These are phyloP conservation scores for Geotrichum australiense DNA, from an alignment of 1,139 yeast genomes.

Conservation along the genomic window DNA sequence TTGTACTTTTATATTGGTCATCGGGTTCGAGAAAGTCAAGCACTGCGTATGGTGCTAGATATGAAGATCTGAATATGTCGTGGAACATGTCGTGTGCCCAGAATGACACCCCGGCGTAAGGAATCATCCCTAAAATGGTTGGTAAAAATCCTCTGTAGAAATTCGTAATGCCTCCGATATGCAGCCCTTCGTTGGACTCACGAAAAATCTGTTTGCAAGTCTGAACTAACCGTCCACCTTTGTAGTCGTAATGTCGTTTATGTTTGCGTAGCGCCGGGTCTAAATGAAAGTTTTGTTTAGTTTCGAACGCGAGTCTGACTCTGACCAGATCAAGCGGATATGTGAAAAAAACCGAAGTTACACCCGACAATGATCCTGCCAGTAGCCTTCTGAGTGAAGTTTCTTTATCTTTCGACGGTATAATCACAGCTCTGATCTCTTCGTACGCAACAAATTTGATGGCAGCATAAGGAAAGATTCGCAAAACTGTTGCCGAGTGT, in stretches of 20 bases:
- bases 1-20: constrained; percentile 10
- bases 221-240: constrained; percentile 49
- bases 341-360: constrained; percentile 79
- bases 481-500: constrained; percentile 81
- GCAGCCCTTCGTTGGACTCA: constrained; percentile 38
- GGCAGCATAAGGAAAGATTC: constrained; percentile 96
- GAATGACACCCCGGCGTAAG: constrained; percentile 96
- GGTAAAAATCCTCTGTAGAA: constrained; percentile 94
- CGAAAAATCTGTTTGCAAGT: constrained; percentile 52
- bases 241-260: constrained; percentile 26
- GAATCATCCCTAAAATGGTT: constrained; percentile 90
- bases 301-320: constrained; percentile 86
- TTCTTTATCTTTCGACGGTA: constrained; percentile 68
- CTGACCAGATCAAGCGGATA: constrained; percentile 89
- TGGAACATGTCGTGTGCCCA: constrained; percentile 89
- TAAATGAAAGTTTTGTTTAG: constrained; percentile 35
- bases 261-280: constrained; percentile 23
- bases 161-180: constrained; percentile 40
- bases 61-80: constrained; percentile 64
- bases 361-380: constrained; percentile 85
- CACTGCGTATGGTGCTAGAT: constrained; percentile 53
- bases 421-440: constrained; percentile 72
- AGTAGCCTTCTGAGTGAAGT: constrained; percentile 72
- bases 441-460: constrained; percentile 97
- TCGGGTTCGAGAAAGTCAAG: constrained; percentile 17